These are phyloP conservation scores for Exophiala phaeomuriformis DNA, from an alignment of 2,329 filamentous ascomycete species.

Conservation along the genomic window DNA sequence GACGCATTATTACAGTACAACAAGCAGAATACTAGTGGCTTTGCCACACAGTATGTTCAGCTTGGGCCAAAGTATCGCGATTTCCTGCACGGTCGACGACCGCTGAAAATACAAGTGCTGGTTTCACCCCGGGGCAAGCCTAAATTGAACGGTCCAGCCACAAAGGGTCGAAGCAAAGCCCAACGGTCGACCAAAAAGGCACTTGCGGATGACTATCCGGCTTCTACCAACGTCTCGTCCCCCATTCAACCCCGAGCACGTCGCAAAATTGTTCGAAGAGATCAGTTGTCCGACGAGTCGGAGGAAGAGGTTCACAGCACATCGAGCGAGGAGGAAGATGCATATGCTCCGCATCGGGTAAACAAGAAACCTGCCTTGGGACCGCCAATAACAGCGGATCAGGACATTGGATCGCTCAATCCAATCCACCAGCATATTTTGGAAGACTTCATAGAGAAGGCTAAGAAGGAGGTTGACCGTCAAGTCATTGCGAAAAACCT, in stretches of 20 bases:
- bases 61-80: slow-evolving; percentile 40
- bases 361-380: slow-evolving; percentile 32
- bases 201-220: slow-evolving; percentile 40
- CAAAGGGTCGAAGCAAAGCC: slow-evolving; percentile 28
- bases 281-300: slow-evolving; percentile 19
- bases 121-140: slow-evolving; percentile 40
- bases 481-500: slow-evolving; percentile 40
- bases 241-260: slow-evolving; percentile 46
- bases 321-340: slow-evolving; percentile 27
- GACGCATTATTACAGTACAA: slow-evolving; percentile 67
- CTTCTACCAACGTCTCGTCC: slow-evolving; percentile 62
- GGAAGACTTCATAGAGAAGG: slow-evolving; percentile 42
- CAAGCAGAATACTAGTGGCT: slow-evolving; percentile 53
- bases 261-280: slow-evolving; percentile 31
- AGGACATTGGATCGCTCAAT: slow-evolving; percentile 38
- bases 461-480: slow-evolving; percentile 38
- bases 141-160: slow-evolving; percentile 30
- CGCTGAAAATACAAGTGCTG: slow-evolving; percentile 49
- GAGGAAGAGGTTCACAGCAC: slow-evolving; percentile 17
- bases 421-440: slow-evolving; percentile 39
- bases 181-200: slow-evolving; percentile 31
- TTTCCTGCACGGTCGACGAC: slow-evolving; percentile 39
- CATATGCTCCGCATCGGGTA: slow-evolving; percentile 34
- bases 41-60: slow-evolving; percentile 62
- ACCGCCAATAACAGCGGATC: slow-evolving; percentile 42